Base-by-base conservation (phyloP, 2,329 filamentous ascomycete genomes). In the Fusarium transvaalense region DNA sequence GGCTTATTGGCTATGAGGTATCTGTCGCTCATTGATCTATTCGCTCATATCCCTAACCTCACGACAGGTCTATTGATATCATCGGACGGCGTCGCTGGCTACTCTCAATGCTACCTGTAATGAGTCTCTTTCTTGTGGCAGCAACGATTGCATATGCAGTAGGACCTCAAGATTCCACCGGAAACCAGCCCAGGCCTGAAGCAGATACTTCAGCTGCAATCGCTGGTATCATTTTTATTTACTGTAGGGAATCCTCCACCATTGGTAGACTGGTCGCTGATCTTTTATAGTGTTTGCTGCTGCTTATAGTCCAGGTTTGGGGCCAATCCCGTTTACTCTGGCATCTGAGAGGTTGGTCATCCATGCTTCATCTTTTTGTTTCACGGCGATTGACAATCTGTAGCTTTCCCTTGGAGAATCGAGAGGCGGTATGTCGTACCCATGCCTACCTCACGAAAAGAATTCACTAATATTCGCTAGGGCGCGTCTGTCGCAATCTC, bases 291-390 rank as follows among this genome's bases (percentile, higher is more conserved):
- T 82, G 5, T 83, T 83, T 52, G 76, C 80, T 2, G 78, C 80
- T 0, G 77, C 76, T 2, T 84, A 83, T 64, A 81, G 81, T 2
- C 82, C 82, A 9, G 74, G 73, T 12, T 45, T 78, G 62, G 83
- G 65, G 1, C 83, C 83, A 0, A 84, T 85, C 13, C 82, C 83
- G 0, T 85, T 84, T 47, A 85, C 82, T 3, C 76, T 85, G 19
- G 83, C 83, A 14, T 83, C 83, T 5, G 84, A 85, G 67, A 68
- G 64, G 64, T 64, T n/a, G 0, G 43, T 19, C 2, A 1, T 4
- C 3, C 14, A 10, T 25, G 3, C 2, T 5, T 0, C 1, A 15
- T n/a, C 13, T 6, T 2, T 10, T 3, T 3, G 14, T 14, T 14
- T 12, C 1, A 5, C 3, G 1, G 3, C 12, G 5, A 6, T 47